Evolutionary conservation across 208 protist genomes (phyloP).

Genomic region (Angomonas deanei): DNA sequence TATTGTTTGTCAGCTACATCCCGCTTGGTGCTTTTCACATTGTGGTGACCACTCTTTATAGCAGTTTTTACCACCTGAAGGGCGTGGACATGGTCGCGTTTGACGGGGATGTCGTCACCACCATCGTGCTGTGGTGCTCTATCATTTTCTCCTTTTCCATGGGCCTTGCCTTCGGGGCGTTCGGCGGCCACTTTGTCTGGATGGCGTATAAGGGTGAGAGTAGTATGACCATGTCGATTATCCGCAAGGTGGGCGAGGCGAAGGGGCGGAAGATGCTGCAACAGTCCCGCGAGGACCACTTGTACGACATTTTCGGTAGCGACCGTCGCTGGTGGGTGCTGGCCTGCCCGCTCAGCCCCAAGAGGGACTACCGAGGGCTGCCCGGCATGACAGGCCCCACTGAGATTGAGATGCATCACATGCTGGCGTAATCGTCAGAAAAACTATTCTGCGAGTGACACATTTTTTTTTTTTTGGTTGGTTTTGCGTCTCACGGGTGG

Average conservation of each 20-base stretch:
- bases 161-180: slow-evolving; percentile 40
- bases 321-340: slow-evolving; percentile 57
- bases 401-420: neutral
- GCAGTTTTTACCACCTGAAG: slow-evolving; percentile 35
- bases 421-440: no score
- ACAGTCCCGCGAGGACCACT: slow-evolving; percentile 14
- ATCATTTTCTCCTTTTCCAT: slow-evolving; percentile 41
- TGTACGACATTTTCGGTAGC: slow-evolving; percentile 52
- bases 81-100: slow-evolving; percentile 10
- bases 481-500: no score
- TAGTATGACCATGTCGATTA: slow-evolving; percentile 38
- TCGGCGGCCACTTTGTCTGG: slow-evolving; percentile 41
- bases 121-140: slow-evolving; percentile 19
- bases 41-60: slow-evolving; percentile 37
- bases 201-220: slow-evolving; percentile 48
- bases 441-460: no score
- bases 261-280: slow-evolving; percentile 13
- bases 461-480: neutral
- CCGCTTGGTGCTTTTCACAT: slow-evolving; percentile 70
- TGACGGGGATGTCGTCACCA: slow-evolving; percentile 18
- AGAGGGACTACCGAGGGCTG: slow-evolving; percentile 20
- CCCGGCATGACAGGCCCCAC: neutral
- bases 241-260: slow-evolving; percentile 10
- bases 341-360: slow-evolving; percentile 36
- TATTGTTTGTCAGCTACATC: slow-evolving; percentile 72